A percentile compares a stretch with the other conserved stretches of the same genome.
Conservation (phyloP, 2,329 filamentous ascomycete genomes). For the Aspergillus persii region DNA sequence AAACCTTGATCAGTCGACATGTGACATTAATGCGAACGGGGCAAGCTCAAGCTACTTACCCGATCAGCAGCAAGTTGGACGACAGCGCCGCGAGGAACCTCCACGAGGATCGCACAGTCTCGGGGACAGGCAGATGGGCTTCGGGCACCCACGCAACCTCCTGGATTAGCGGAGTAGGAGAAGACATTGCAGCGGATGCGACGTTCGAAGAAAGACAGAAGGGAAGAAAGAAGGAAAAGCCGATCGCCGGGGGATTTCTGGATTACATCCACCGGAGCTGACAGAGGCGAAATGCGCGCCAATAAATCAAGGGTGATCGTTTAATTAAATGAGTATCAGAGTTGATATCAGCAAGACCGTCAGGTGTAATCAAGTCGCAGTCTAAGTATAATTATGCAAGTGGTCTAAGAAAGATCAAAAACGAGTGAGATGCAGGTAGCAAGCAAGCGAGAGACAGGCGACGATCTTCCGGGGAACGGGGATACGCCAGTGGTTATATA, state of each 20-base stretch:
- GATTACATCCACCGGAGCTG: background rate
- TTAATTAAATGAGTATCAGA: background rate
- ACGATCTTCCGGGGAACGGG: background rate
- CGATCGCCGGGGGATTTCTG: background rate
- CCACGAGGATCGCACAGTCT: slow-evolving; percentile 18
- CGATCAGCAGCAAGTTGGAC: slow-evolving; percentile 27
- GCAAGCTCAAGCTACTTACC: slow-evolving; percentile 20
- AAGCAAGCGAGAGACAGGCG: background rate
- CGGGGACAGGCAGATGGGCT: slow-evolving; percentile 20
- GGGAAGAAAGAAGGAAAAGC: background rate
- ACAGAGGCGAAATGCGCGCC: background rate
- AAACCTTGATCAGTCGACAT: background rate
- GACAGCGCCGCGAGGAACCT: slow-evolving; percentile 25
- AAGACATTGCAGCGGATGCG: slow-evolving; percentile 38
- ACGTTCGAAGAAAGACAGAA: background rate
- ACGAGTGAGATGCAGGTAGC: background rate
- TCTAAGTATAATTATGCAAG: background rate
- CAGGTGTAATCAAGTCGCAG: too few relatives aligned
- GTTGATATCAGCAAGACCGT: background rate
- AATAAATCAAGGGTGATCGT: background rate
- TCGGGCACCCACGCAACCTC: slow-evolving; percentile 10
- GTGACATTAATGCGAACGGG: background rate
- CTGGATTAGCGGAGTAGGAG: slow-evolving; percentile 37
- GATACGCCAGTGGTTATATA: background rate
- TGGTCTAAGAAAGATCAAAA: background rate